Percentiles rank a stretch among this genome's conserved stretches.
Evolutionary conservation across 208 protist genomes (phyloP).

Genomic region (Crithidia expoeki): DNA sequence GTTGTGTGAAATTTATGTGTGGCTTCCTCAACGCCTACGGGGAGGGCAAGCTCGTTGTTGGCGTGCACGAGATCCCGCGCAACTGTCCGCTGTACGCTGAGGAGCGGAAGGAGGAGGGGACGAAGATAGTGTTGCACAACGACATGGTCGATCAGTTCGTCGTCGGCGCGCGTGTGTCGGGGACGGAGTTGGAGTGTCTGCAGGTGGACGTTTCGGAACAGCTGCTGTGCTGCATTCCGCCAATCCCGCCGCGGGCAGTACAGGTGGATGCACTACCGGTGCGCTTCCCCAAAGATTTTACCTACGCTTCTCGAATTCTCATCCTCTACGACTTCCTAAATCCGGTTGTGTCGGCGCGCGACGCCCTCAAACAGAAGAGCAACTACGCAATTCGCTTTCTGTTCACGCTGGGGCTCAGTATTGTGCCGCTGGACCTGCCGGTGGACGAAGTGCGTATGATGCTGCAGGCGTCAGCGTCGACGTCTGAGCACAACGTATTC

Average conservation of each 20-base stretch:
- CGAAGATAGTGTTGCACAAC: conserved; percentile 57
- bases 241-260: conserved; percentile 51
- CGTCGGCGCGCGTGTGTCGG: conserved; percentile 51
- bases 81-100: conserved; percentile 31
- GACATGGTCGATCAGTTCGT: conserved; percentile 72
- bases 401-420: conserved; percentile 50
- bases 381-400: conserved; percentile 65
- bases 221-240: conserved; percentile 64
- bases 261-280: conserved; percentile 58
- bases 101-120: conserved; percentile 43
- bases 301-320: conserved; percentile 45
- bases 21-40: conserved; percentile 74
- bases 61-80: conserved; percentile 67
- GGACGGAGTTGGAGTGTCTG: conserved; percentile 45
- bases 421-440: conserved; percentile 51
- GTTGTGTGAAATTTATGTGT: conserved; percentile 76
- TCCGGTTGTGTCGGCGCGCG: conserved; percentile 23
- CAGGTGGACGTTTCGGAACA: conserved; percentile 56
- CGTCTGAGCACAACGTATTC: neutral
- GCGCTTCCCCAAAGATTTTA: conserved; percentile 44
- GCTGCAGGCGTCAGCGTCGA: conserved; percentile 9
- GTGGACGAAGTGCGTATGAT: conserved; percentile 26
- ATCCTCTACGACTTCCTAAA: conserved; percentile 48
- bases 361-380: conserved; percentile 65
- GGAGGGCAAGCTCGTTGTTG: conserved; percentile 63